These are phyloP conservation scores for Annulohypoxylon maeteangense DNA, from an alignment of 495 filamentous ascomycete species.

Conservation along the genomic window DNA sequence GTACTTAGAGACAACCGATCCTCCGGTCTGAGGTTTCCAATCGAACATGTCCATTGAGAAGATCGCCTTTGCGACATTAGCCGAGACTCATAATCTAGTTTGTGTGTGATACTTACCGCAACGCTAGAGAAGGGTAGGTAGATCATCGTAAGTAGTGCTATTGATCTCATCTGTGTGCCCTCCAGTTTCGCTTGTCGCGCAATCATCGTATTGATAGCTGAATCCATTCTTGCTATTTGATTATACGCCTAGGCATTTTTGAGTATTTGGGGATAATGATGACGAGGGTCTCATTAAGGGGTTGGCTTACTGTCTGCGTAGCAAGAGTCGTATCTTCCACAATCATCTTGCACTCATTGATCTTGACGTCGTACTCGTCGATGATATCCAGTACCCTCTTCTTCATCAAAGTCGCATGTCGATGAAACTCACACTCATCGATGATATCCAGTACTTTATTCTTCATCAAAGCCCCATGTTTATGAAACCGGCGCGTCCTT, in stretches of 20 bases:
- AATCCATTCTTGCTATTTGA: constrained; percentile 35
- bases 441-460: constrained; percentile 36
- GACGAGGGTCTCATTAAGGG: not conserved
- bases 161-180: constrained; percentile 34
- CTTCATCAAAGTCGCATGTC: constrained; percentile 29
- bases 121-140: constrained; percentile 33
- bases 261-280: not conserved
- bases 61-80: constrained; percentile 23
- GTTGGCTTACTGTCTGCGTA: constrained; percentile 32
- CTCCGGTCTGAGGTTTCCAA: constrained; percentile 20
- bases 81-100: not conserved
- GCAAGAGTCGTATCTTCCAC: constrained; percentile 34
- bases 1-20: constrained; percentile 29
- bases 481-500: constrained; percentile 20
- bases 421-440: constrained; percentile 40
- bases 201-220: constrained; percentile 24
- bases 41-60: constrained; percentile 38
- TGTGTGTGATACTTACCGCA: constrained; percentile 20
- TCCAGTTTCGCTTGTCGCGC: constrained; percentile 29
- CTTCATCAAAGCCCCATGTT: constrained; percentile 24
- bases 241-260: constrained; percentile 31
- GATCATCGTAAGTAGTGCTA: constrained; percentile 34
- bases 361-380: constrained; percentile 39
- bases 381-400: constrained; percentile 37
- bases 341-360: constrained; percentile 40